Percentiles rank a stretch among this genome's conserved stretches.
Conservation (phyloP, 2,329 filamentous ascomycete species). For the Nigrospora osmanthi region DNA sequence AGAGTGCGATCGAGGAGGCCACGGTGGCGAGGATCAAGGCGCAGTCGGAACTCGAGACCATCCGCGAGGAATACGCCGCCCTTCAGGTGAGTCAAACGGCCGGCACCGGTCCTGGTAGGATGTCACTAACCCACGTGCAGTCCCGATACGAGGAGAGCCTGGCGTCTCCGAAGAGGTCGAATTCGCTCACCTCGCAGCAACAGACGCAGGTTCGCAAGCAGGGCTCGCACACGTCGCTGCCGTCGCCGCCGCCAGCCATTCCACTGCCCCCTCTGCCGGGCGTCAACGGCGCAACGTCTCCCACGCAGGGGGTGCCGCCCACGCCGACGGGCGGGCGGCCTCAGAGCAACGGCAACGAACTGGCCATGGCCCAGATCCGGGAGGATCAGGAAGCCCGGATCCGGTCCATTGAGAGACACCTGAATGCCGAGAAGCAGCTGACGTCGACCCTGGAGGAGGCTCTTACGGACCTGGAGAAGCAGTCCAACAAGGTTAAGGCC, state of each 20-base stretch:
- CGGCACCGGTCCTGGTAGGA: not conserved
- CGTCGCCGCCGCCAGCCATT: constrained; percentile 90
- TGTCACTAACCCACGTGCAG: constrained; percentile 18
- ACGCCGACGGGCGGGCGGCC: constrained; percentile 58
- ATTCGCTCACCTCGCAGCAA: constrained; percentile 51
- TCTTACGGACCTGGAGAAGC: constrained; percentile 84
- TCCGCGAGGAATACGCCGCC: constrained; percentile 62
- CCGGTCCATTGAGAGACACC: constrained; percentile 91
- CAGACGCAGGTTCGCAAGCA: constrained; percentile 62
- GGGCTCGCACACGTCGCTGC: constrained; percentile 71
- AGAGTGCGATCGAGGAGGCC: constrained; percentile 71
- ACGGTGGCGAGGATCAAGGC: constrained; percentile 54
- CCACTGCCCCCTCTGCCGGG: constrained; percentile 86
- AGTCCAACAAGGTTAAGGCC: constrained; percentile 83
- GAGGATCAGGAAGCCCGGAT: constrained; percentile 96
- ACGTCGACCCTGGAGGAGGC: constrained; percentile 94
- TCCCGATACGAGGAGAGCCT: constrained; percentile 19
- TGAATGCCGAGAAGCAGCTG: constrained; percentile 92
- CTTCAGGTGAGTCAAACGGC: constrained; percentile 59
- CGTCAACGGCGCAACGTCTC: constrained; percentile 41
- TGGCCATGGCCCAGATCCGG: constrained; percentile 66
- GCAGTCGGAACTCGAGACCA: constrained; percentile 60
- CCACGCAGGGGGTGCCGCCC: constrained; percentile 30
- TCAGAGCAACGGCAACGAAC: constrained; percentile 83
- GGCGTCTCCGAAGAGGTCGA: constrained; percentile 43